Evolutionary conservation across 306 rosid species (phyloP).

Genomic region (Astragalus glycyphyllos): DNA sequence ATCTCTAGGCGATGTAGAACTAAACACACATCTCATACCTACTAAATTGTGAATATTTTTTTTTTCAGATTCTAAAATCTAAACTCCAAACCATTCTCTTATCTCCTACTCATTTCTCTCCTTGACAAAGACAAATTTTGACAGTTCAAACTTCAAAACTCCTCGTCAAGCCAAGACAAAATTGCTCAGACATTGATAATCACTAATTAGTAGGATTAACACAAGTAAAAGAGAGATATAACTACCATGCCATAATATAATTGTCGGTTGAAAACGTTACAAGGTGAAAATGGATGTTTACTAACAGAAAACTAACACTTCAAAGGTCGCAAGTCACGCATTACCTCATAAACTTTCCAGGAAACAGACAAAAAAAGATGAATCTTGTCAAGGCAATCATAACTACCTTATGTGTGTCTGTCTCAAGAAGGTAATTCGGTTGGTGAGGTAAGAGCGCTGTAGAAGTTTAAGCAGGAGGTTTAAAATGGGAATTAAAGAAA

Average conservation of each 20-base stretch:
- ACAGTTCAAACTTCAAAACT: constrained; percentile 1
- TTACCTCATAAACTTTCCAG: neutral
- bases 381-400: neutral
- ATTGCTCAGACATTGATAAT: neutral
- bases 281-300: neutral
- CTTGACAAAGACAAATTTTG: constrained; percentile 11
- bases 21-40: too few relatives aligned
- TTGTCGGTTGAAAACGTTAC: too few relatives aligned
- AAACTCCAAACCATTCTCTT: neutral
- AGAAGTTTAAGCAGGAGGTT: too few relatives aligned
- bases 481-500: too few relatives aligned
- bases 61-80: constrained; percentile 18
- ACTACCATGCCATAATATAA: too few relatives aligned
- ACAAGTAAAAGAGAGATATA: too few relatives aligned
- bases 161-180: constrained; percentile 1
- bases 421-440: too few relatives aligned
- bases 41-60: neutral
- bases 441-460: too few relatives aligned
- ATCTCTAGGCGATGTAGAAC: too few relatives aligned
- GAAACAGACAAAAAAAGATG: neutral
- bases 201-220: neutral
- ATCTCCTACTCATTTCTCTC: neutral
- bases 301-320: constrained; percentile 24
- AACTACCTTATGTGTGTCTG: too few relatives aligned
- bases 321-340: neutral